Percentiles rank a stretch among this genome's conserved stretches.
These are phyloP conservation scores for Boletus nobilissimus DNA, from an alignment of 1,284 basidiomycete genomes.

Conservation along the genomic window DNA sequence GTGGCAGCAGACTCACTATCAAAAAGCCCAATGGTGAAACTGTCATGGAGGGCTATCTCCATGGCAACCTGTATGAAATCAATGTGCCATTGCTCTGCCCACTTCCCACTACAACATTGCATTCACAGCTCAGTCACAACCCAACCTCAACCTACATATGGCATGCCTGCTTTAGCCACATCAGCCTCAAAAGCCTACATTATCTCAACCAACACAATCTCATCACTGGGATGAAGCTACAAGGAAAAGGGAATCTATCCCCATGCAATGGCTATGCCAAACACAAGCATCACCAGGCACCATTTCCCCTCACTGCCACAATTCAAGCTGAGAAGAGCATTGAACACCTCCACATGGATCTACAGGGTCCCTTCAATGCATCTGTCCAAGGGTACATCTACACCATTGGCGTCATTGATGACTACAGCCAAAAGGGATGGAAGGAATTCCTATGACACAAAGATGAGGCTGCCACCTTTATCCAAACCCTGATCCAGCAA, in stretches of 20 bases:
- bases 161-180: conserved; percentile 23
- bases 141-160: conserved; percentile 27
- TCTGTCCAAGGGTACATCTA: too few species aligned
- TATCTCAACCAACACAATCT: conserved; percentile 21
- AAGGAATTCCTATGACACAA: conserved; percentile 28
- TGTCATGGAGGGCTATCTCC: background rate
- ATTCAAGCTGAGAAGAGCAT: background rate
- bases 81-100: background rate
- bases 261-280: conserved; percentile 23
- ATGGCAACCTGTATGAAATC: background rate
- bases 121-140: background rate
- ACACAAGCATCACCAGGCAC: conserved; percentile 18
- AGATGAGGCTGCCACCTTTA: background rate
- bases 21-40: too few species aligned
- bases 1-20: background rate
- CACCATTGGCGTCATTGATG: conserved; percentile 15
- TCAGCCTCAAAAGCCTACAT: conserved; percentile 9
- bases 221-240: conserved; percentile 19
- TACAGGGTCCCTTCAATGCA: too few species aligned
- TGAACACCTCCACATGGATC: too few species aligned
- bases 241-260: background rate
- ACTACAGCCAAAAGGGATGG: conserved; percentile 25
- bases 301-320: background rate
- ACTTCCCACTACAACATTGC: background rate
- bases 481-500: background rate